Base-by-base conservation (phyloP, 495 filamentous ascomycete genomes). In the Tuber aestivum region DNA sequence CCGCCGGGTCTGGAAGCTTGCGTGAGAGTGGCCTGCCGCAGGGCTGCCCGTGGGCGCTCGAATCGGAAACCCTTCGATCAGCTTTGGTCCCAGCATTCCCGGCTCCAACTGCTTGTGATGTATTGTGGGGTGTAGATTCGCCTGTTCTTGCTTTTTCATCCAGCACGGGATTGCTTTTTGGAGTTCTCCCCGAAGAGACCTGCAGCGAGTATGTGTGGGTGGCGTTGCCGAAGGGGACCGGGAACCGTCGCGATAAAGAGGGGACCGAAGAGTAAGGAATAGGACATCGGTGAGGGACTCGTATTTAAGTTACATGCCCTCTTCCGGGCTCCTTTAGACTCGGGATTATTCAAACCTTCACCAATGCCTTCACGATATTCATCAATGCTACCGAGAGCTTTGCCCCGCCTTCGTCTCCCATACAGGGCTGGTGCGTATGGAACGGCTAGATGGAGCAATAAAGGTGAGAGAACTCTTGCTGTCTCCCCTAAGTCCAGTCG, bases 381-480 rank as follows among this genome's bases (percentile, higher is more conserved):
- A 6, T 9, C 9, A 6, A 50, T 18, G 1, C 8, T 1, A 21
- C 2, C 0, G 45, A 50, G 23, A 50, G 23, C 6, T 20, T 83
- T 85, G 32, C 77, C 85, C 27, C 80, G 81, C 73, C 61, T 78
- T 61, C 81, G 82, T 41, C 85, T 86, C 27, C 85, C 85, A 20
- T 84, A 80, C 65, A 80, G 83, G 74, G 83, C 83, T 72, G 85
- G 85, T 35, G 79, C 84, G 70, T 86, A 86, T 76, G 83, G 78
- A 38, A 82, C 77, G 44, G 83, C 85, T 40, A 82, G 83, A 74
- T 86, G 85, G 85, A 85, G 84, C 61, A 87, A 87, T 71, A 85
- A 82, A 81, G 84, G 84, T 85, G 74, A 38, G 56, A 35, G 73
- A n/a, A n/a, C 21, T 40, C 69, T 21, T n/a, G 21, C n/a, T 68